Evolutionary conservation across 306 rosid species (phyloP).

Genomic region (Trifolium fragiferum): DNA sequence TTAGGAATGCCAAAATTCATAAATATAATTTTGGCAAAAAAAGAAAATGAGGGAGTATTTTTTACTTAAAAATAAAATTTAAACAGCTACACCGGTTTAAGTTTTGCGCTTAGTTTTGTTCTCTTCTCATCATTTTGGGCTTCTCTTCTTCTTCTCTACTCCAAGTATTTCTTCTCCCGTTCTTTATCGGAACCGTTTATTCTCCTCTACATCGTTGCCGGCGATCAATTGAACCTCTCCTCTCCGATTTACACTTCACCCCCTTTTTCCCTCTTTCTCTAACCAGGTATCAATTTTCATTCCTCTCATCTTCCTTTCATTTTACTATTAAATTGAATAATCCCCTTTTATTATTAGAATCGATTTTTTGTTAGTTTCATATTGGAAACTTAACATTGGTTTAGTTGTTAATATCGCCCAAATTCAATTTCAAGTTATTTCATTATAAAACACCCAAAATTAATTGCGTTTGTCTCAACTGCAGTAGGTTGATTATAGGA

Average conservation of each 20-base stretch:
- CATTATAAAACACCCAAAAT: neutral
- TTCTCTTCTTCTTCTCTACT: neutral
- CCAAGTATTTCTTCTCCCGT: neutral
- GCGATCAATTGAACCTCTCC: neutral
- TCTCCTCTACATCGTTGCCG: neutral
- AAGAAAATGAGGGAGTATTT: too few relatives aligned
- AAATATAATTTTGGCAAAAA: too few relatives aligned
- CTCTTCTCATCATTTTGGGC: too few relatives aligned
- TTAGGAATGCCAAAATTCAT: too few relatives aligned
- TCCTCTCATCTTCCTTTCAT: neutral
- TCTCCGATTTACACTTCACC: neutral
- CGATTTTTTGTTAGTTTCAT: neutral
- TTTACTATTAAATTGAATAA: neutral
- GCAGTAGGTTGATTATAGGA: neutral
- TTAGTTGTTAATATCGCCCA: neutral
- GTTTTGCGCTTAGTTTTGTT: too few relatives aligned
- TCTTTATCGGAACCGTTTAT: neutral
- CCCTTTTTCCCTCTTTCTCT: neutral
- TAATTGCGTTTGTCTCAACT: neutral
- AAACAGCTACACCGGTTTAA: too few relatives aligned
- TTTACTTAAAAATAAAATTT: too few relatives aligned
- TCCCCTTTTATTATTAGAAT: neutral
- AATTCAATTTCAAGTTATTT: conserved; percentile 7
- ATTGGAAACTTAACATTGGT: neutral
- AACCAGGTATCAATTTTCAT: neutral